Conservation (phyloP, 192 early-diverging fungal species). For the Coemansia sp. region DNA sequence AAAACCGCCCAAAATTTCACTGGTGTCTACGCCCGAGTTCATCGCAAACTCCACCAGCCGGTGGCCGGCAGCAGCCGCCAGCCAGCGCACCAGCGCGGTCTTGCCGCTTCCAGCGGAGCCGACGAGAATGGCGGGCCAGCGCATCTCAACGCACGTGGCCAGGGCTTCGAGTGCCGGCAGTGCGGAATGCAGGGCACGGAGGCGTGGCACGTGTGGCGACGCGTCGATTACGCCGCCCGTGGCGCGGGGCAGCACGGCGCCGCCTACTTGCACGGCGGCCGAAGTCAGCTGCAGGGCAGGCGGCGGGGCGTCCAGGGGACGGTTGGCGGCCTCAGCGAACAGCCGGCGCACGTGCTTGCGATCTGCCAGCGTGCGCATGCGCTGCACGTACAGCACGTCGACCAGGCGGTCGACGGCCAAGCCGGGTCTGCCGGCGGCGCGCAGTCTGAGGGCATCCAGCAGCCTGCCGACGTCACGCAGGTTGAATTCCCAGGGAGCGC, state of each 20-base stretch:
- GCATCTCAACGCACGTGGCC: conserved; percentile 83
- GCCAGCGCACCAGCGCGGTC: conserved; percentile 77
- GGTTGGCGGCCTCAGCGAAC: conserved; percentile 58
- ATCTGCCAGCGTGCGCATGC: conserved; percentile 83
- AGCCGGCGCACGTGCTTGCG: conserved; percentile 57
- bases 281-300: conserved; percentile 55
- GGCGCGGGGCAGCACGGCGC: conserved; percentile 53
- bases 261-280: conserved; percentile 58
- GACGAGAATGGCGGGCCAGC: conserved; percentile 89
- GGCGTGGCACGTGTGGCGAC: conserved; percentile 65
- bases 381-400: conserved; percentile 82
- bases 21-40: conserved; percentile 91
- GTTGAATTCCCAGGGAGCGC: conserved; percentile 98
- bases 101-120: conserved; percentile 86
- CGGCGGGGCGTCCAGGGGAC: background rate
- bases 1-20: conserved; percentile 95
- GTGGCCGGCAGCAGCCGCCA: conserved; percentile 81
- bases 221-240: conserved; percentile 12
- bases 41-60: conserved; percentile 89
- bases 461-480: conserved; percentile 95
- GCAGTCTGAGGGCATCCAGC: conserved; percentile 67
- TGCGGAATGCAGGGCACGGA: conserved; percentile 66
- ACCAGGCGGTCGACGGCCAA: conserved; percentile 55
- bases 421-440: conserved; percentile 16
- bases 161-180: conserved; percentile 71